A percentile compares a stretch with the other conserved stretches of the same genome.
These are phyloP conservation scores for Pleurotus tuoliensis DNA, from an alignment of 768 basidiomycete species.

Conservation along the genomic window DNA sequence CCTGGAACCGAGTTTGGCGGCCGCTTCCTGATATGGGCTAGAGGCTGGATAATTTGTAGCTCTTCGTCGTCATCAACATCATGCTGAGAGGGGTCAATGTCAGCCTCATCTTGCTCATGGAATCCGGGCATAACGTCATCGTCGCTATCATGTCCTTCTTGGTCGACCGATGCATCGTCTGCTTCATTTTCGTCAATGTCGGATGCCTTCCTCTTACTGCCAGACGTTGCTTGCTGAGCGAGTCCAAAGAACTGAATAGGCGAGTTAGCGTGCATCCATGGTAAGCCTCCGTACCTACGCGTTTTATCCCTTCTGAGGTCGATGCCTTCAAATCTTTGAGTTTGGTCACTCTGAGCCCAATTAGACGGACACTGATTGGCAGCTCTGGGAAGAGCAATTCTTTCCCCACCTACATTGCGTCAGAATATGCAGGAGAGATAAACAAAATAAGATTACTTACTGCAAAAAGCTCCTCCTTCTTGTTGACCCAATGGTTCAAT, in stretches of 20 bases:
- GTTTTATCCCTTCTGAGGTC: constrained; percentile 58
- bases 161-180: constrained; percentile 6
- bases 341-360: constrained; percentile 87
- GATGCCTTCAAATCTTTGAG: constrained; percentile 72
- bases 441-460: constrained; percentile 35
- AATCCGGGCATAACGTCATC: constrained; percentile 49
- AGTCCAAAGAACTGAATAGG: constrained; percentile 55
- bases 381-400: constrained; percentile 79
- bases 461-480: constrained; percentile 72
- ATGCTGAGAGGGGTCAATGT: constrained; percentile 19
- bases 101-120: constrained; percentile 47
- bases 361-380: constrained; percentile 75
- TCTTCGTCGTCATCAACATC: constrained; percentile 17
- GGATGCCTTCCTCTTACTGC: constrained; percentile 36
- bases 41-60: constrained; percentile 13
- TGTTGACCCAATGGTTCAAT: constrained; percentile 70
- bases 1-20: neutral
- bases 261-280: neutral
- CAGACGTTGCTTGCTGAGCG: constrained; percentile 25
- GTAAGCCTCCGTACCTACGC: constrained; percentile 40
- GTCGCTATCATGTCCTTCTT: constrained; percentile 16
- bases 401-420: constrained; percentile 58
- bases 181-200: constrained; percentile 13
- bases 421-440: neutral
- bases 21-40: neutral